A percentile compares a stretch with the other conserved stretches of the same genome.
These are phyloP conservation scores for Ustilago xerochloae DNA, from an alignment of 1,284 basidiomycete genomes.

Conservation along the genomic window DNA sequence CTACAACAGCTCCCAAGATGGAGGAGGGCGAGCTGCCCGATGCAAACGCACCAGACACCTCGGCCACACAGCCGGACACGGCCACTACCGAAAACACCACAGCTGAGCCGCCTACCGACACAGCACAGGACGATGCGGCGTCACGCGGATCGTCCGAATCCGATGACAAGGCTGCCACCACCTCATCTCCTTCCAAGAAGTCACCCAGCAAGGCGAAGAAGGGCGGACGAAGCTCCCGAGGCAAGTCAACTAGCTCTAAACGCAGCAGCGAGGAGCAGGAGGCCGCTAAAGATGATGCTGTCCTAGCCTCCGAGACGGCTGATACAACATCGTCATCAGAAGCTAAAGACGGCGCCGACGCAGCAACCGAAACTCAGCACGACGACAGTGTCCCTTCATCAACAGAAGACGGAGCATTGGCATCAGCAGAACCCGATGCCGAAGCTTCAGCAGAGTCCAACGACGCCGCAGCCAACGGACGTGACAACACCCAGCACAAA, in stretches of 20 bases:
- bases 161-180: conserved; percentile 28
- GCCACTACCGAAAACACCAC: not conserved
- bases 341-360: not conserved
- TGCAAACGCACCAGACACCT: not conserved
- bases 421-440: conserved; percentile 3
- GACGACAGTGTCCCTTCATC: not conserved
- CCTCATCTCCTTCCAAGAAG: conserved; percentile 31
- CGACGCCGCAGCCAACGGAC: not conserved
- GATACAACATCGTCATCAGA: conserved; percentile 7
- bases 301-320: not conserved
- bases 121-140: conserved; percentile 21
- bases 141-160: conserved; percentile 36
- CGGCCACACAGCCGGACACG: conserved; percentile 6
- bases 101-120: conserved; percentile 12
- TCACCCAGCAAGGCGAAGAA: conserved; percentile 31
- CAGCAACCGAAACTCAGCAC: not conserved
- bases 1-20: conserved; percentile 5
- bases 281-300: conserved; percentile 1
- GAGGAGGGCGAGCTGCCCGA: not conserved
- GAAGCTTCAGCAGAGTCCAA: conserved; percentile 1
- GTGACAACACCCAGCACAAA: conserved; percentile 13
- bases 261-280: conserved; percentile 40
- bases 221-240: conserved; percentile 26
- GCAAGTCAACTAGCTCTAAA: conserved; percentile 33
- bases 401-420: not conserved